Evolutionary conservation across 116 monocot species (phyloP), one percentile per base, ranked within the genome.

Genomic region (Trichopus zeylanicus): DNA sequence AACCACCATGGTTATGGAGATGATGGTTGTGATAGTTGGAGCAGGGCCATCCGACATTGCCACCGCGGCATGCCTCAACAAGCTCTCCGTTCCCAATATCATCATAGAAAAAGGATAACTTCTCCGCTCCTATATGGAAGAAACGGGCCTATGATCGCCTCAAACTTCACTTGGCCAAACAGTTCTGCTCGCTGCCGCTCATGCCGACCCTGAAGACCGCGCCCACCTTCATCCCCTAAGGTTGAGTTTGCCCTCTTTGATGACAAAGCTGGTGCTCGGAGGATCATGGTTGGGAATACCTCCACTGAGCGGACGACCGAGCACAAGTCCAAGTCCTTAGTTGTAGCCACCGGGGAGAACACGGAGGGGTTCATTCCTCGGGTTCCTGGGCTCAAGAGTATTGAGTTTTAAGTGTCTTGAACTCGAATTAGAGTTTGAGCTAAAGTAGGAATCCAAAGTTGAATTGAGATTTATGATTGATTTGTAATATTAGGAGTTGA

Each of bases 171-270:
- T 55, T 76, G 5, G 65, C 55, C 54, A 76, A 78, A 25, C 37
- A 63, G 13, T 78, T 67, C 57, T 72, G 72, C 53, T n/a, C 42
- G 19, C 62, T 78, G 26, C 68, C 78, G 0, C 51, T 58, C 57
- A 35, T 68, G 68, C 72, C 67, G 18, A 39, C 48, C 53, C 38
- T 63, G 3, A 24, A 27, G 12, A 6, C 18, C 15, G 16, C 67
- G 0, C 76, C 80, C 0, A 76, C 70, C 3, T 85, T 59, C 67
- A 67, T 85, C 19, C 70, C 84, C 7, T 13, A 16, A 53, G 53
- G 53, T 53, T 11, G 53, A 28, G 53, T 28, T 16, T 9, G 53
- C 53, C 8, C 8, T 2, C 2, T 53, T 53, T 12, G 26, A 15
- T 28, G 27, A 53, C 26, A 12, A 2, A 15, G 24, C 53, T 4